Conservation (phyloP, 805 yeast species). For the Metschnikowia kofuensis region DNA sequence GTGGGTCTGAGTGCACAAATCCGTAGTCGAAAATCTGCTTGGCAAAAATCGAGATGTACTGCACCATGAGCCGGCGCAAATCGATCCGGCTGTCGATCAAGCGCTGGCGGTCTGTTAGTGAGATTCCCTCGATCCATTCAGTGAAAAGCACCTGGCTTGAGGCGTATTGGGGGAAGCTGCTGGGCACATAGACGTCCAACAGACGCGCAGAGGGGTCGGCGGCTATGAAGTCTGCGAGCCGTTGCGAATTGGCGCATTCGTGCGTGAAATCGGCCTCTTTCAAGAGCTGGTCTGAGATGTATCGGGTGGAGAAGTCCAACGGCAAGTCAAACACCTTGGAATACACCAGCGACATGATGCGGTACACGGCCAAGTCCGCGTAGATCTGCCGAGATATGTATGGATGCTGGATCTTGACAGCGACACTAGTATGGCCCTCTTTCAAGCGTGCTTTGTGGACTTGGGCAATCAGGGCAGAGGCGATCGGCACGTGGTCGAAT, state of each 20-base stretch:
- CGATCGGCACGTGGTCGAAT: constrained; percentile 59
- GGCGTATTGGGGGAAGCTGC: constrained; percentile 43
- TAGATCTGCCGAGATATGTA: constrained; percentile 58
- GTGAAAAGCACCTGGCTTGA: constrained; percentile 53
- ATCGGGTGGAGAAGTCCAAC: constrained; percentile 50
- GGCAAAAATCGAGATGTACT: constrained; percentile 50
- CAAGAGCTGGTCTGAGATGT: constrained; percentile 53
- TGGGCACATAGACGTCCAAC: constrained; percentile 55
- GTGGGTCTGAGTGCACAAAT: constrained; percentile 72
- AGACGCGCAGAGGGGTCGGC: constrained; percentile 39
- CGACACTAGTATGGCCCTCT: constrained; percentile 49
- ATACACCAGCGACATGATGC: constrained; percentile 49
- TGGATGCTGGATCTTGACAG: constrained; percentile 65
- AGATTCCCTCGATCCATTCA: constrained; percentile 77
- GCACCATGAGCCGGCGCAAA: constrained; percentile 42
- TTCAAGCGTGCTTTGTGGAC: constrained; percentile 55
- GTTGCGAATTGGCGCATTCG: constrained; percentile 54
- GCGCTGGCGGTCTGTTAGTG: constrained; percentile 46
- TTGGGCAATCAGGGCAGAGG: constrained; percentile 75
- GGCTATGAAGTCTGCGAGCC: constrained; percentile 35
- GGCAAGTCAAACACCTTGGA: constrained; percentile 65
- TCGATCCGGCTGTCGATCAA: constrained; percentile 41
- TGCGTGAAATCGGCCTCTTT: constrained; percentile 61
- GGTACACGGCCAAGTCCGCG: constrained; percentile 61
- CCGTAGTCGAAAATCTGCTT: constrained; percentile 67